These are phyloP conservation scores for Yarrowia sp. DNA, from an alignment of 805 yeast genomes.

Conservation along the genomic window DNA sequence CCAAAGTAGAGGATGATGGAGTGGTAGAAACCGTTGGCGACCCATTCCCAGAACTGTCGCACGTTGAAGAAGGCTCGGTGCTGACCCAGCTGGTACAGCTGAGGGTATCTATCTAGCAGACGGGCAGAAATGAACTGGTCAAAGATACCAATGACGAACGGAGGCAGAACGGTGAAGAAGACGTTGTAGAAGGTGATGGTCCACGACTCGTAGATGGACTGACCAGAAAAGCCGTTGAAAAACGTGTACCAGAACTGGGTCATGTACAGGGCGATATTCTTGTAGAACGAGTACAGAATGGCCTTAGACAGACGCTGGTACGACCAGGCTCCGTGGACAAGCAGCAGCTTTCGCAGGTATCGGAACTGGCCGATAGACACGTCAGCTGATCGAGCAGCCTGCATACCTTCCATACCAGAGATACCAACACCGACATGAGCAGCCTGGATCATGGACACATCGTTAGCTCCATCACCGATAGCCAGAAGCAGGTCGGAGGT, in stretches of 20 bases:
- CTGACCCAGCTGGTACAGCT: conserved; percentile 89
- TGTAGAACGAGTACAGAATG: conserved; percentile 92
- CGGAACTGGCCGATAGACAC: conserved; percentile 95
- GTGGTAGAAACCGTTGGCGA: conserved; percentile 92
- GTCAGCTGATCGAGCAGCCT: conserved; percentile 98
- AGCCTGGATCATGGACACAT: conserved; percentile 98
- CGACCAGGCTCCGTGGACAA: conserved; percentile 98
- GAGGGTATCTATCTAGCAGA: conserved; percentile 89
- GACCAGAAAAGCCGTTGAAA: conserved; percentile 91
- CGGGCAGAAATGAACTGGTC: conserved; percentile 95
- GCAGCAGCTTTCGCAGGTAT: conserved; percentile 76
- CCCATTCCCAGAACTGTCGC: conserved; percentile 96
- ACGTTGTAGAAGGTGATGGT: conserved; percentile 95
- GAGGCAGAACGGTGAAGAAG: conserved; percentile 92
- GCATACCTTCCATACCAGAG: conserved; percentile 99
- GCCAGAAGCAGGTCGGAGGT: conserved; percentile 78
- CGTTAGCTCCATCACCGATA: conserved; percentile 99
- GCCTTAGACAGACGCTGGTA: conserved; percentile 94
- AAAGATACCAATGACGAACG: conserved; percentile 93
- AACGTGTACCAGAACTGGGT: conserved; percentile 98
- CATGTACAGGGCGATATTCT: conserved; percentile 94
- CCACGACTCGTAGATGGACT: conserved; percentile 97
- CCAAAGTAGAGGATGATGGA: conserved; percentile 84
- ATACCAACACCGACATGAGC: conserved; percentile 99
- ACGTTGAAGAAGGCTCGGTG: conserved; percentile 87